phyloP scores from a whole-genome alignment of 805 yeast genomes.

The Saccharomycopsis javanensis region DNA sequence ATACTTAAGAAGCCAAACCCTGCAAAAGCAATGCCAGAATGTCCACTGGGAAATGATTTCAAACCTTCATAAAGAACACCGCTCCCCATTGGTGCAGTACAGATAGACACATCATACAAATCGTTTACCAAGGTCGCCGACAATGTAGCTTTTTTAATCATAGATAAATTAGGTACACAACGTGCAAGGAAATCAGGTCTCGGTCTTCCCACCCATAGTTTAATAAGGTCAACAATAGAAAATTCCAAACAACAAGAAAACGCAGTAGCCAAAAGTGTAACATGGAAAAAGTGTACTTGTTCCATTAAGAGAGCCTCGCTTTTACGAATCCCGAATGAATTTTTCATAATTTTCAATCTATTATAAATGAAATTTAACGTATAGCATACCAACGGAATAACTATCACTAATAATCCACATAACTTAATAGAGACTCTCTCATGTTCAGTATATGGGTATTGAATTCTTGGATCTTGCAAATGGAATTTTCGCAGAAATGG shows the following conservation, averaged over 20 bases:
- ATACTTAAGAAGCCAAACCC: constrained; percentile 54
- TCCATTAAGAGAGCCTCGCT: constrained; percentile 29
- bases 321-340: neutral
- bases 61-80: constrained; percentile 48
- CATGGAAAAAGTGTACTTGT: constrained; percentile 49
- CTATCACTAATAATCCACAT: constrained; percentile 37
- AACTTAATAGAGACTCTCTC: constrained; percentile 58
- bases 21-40: constrained; percentile 61
- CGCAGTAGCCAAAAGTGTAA: constrained; percentile 57
- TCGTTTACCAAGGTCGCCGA: neutral
- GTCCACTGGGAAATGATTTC: constrained; percentile 79
- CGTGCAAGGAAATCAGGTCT: constrained; percentile 89
- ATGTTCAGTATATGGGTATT: constrained; percentile 68
- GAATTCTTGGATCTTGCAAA: constrained; percentile 64
- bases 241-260: constrained; percentile 52
- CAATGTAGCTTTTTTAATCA: constrained; percentile 19
- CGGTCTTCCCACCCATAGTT: constrained; percentile 80
- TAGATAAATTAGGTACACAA: constrained; percentile 54
- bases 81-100: constrained; percentile 29
- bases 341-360: constrained; percentile 28
- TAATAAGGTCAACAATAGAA: constrained; percentile 60
- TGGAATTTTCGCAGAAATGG: constrained; percentile 78
- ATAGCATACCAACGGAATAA: constrained; percentile 21
- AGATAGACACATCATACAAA: constrained; percentile 22
- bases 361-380: constrained; percentile 12